Conservation (phyloP, 805 yeast genomes). For the Spathaspora boniae region DNA sequence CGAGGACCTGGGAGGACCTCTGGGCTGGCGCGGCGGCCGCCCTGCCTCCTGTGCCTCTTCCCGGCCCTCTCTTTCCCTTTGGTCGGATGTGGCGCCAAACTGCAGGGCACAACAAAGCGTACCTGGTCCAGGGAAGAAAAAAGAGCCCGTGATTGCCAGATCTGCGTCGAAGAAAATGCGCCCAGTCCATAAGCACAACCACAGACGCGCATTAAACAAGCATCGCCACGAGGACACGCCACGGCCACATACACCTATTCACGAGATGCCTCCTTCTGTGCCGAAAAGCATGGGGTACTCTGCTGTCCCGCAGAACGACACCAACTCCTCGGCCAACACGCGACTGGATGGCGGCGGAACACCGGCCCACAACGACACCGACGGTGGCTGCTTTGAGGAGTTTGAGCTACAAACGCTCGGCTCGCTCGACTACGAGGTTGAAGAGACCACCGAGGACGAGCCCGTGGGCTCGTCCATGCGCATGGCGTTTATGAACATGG, state of each 20-base stretch:
- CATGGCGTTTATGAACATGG: conserved; percentile 97
- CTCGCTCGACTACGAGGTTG: conserved; percentile 15
- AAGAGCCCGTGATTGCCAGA: no score
- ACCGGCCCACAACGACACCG: neutral
- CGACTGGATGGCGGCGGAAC: conserved; percentile 1
- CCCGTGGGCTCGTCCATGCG: conserved; percentile 46
- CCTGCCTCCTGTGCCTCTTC: no score
- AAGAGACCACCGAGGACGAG: conserved; percentile 11
- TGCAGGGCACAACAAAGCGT: no score
- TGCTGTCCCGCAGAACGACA: conserved; percentile 2
- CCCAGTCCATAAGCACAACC: neutral
- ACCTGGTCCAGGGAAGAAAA: no score
- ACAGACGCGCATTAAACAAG: neutral
- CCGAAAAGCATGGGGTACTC: conserved; percentile 1
- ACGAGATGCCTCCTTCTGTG: no score
- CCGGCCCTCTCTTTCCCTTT: no score
- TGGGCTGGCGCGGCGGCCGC: no score
- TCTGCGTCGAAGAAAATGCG: no score
- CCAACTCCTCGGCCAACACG: neutral
- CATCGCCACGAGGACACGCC: neutral
- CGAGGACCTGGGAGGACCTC: no score
- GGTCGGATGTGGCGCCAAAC: no score
- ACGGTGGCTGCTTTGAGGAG: no score
- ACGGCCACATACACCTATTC: neutral
- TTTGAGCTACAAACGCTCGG: conserved; percentile 19